phyloP scores from a whole-genome alignment of 164 flowering plant genomes.

The Magnolia kwangsiensis region DNA sequence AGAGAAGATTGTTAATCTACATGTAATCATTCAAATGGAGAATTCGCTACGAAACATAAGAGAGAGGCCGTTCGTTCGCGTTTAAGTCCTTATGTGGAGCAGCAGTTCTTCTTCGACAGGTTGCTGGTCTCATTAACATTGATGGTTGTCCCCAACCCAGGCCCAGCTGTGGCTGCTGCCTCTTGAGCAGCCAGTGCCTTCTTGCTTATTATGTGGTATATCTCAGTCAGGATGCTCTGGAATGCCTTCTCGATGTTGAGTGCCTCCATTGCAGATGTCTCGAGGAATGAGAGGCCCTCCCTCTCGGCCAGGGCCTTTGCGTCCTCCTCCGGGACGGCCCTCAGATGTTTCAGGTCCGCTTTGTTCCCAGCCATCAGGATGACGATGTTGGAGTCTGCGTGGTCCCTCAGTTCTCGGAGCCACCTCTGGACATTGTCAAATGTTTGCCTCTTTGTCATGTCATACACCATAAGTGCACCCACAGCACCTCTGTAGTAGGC shows the following conservation, averaged over 20 bases:
- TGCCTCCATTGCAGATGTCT: conserved; percentile 86
- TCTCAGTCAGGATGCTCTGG: conserved; percentile 68
- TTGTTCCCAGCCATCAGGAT: conserved; percentile 87
- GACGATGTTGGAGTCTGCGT: conserved; percentile 86
- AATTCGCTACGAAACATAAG: not conserved
- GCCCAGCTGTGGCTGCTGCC: conserved; percentile 37
- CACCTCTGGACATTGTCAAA: conserved; percentile 78
- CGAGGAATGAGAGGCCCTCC: conserved; percentile 74
- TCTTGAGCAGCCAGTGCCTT: conserved; percentile 83
- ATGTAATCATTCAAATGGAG: not conserved
- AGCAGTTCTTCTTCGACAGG: conserved; percentile 40
- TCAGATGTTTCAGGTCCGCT: conserved; percentile 62
- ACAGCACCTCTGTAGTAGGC: conserved; percentile 92
- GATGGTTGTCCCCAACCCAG: conserved; percentile 61
- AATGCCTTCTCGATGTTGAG: conserved; percentile 75
- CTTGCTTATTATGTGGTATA: conserved; percentile 71
- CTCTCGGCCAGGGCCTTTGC: conserved; percentile 66
- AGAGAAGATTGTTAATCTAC: not conserved
- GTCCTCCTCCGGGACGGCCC: conserved; percentile 60
- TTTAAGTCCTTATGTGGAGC: conserved; percentile 37
- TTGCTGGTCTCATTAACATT: conserved; percentile 50
- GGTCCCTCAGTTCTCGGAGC: conserved; percentile 80
- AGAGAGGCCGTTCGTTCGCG: not conserved
- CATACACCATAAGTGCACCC: conserved; percentile 85
- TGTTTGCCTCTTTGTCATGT: conserved; percentile 74